Evolutionary conservation across 805 yeast species (phyloP).

Genomic region (Barnettozyma sp.): DNA sequence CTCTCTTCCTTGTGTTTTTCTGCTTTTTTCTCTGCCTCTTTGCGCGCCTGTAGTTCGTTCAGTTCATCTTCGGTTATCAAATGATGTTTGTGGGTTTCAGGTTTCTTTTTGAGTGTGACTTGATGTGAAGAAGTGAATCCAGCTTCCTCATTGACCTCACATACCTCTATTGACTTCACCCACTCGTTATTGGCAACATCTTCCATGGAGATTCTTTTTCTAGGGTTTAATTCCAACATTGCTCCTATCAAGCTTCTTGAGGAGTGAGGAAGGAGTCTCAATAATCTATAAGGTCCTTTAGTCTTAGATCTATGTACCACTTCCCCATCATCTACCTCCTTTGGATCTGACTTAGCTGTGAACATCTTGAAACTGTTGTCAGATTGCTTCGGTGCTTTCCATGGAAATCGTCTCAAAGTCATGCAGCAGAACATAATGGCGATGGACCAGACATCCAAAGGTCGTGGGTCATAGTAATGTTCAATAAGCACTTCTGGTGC

Average conservation of each 20-base stretch:
- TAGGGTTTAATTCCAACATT: conserved; percentile 61
- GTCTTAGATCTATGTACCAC: conserved; percentile 33
- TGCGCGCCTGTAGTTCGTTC: conserved; percentile 30
- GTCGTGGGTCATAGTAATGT: conserved; percentile 69
- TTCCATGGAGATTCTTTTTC: conserved; percentile 49
- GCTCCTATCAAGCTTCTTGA: conserved; percentile 53
- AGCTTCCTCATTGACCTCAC: conserved; percentile 29
- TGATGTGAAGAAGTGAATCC: conserved; percentile 9
- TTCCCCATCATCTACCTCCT: conserved; percentile 10
- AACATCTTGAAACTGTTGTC: conserved; percentile 75
- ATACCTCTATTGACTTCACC: conserved; percentile 47
- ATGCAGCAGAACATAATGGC: conserved; percentile 92
- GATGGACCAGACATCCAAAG: conserved; percentile 88
- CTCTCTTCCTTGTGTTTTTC: conserved; percentile 1
- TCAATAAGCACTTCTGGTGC: conserved; percentile 81
- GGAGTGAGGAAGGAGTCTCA: conserved; percentile 62
- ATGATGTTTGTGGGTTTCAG: conserved; percentile 53
- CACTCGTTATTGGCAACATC: conserved; percentile 53
- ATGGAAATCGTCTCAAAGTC: conserved; percentile 82
- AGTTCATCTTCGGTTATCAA: conserved; percentile 62
- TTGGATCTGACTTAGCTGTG: conserved; percentile 33
- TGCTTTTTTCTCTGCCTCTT: conserved; percentile 3
- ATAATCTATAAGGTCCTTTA: conserved; percentile 65
- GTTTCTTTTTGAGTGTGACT: conserved; percentile 22
- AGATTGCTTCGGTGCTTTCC: conserved; percentile 82